A percentile compares a stretch with the other conserved stretches of the same genome.
These are phyloP conservation scores for Macadamia integrifolia DNA, from an alignment of 164 flowering plant genomes.

Conservation along the genomic window DNA sequence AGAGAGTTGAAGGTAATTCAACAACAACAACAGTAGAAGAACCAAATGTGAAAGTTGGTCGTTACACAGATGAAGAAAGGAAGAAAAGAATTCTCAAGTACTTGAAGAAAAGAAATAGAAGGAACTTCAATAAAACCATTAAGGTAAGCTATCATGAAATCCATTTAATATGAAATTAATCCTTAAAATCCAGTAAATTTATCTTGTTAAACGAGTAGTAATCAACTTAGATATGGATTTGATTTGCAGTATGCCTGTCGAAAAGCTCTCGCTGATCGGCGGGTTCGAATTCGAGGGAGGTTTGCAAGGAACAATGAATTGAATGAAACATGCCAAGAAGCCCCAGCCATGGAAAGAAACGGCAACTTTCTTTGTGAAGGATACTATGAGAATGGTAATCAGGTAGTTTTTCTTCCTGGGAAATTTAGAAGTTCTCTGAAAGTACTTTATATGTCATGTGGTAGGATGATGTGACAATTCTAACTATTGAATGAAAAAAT, in stretches of 20 bases:
- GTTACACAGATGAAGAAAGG: conserved; percentile 71
- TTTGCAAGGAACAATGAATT: conserved; percentile 59
- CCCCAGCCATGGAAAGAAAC: conserved; percentile 8
- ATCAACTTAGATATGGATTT: background rate
- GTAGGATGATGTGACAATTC: no score
- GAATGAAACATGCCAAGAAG: conserved; percentile 29
- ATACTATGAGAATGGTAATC: conserved; percentile 11
- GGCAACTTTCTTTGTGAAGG: conserved; percentile 11
- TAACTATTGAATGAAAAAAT: no score
- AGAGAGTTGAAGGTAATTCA: conserved; percentile 35
- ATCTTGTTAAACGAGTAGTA: background rate
- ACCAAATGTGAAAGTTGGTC: conserved; percentile 32
- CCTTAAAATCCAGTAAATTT: background rate
- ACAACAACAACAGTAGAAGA: conserved; percentile 20
- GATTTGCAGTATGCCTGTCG: conserved; percentile 73
- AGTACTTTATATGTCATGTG: no score
- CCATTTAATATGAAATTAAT: no score
- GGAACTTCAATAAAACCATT: conserved; percentile 86
- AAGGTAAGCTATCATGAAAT: conserved; percentile 36
- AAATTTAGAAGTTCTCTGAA: background rate
- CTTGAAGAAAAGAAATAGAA: conserved; percentile 76
- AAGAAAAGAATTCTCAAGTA: conserved; percentile 65
- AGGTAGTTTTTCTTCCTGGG: conserved; percentile 21
- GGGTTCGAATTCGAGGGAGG: conserved; percentile 75
- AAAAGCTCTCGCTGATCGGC: conserved; percentile 71